Percentiles rank a stretch among this genome's conserved stretches.
Evolutionary conservation across 768 basidiomycete genomes (phyloP).

Genomic region (Tephrocybe sp.): DNA sequence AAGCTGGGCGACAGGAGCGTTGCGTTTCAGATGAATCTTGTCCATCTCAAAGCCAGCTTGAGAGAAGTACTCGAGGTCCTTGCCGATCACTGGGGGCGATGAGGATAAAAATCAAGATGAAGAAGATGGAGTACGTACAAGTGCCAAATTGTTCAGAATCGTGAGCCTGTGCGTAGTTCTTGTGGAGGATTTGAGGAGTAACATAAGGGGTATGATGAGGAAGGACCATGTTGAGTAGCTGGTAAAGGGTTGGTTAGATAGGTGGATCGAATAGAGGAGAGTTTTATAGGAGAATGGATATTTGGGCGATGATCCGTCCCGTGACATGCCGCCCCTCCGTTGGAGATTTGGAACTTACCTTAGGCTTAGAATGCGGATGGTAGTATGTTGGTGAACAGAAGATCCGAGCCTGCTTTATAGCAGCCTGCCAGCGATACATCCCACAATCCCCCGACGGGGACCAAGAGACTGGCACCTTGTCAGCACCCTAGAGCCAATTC

Average conservation of each 20-base stretch:
- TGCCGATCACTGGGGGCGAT: constrained; percentile 69
- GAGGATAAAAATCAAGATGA: constrained; percentile 6
- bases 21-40: constrained; percentile 92
- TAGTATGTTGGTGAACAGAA: constrained; percentile 8
- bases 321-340: constrained; percentile 18
- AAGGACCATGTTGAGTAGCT: constrained; percentile 53
- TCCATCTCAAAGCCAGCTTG: constrained; percentile 99
- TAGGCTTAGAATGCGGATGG: constrained; percentile 7
- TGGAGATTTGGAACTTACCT: constrained; percentile 9
- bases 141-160: constrained; percentile 61
- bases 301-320: constrained; percentile 21
- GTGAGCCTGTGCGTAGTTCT: constrained; percentile 73
- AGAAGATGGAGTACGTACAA: constrained; percentile 39
- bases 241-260: constrained; percentile 16
- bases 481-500: constrained; percentile 16
- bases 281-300: constrained; percentile 18
- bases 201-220: constrained; percentile 79
- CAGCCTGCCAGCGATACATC: constrained; percentile 27
- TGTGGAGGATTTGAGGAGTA: constrained; percentile 87
- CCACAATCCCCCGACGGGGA: constrained; percentile 32
- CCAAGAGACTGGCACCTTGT: constrained; percentile 17
- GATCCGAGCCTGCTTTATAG: constrained; percentile 30
- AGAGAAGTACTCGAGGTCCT: constrained; percentile 95
- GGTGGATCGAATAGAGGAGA: constrained; percentile 11
- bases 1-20: constrained; percentile 83